phyloP scores from a whole-genome alignment of 345 rosid genomes.

The Physaria fendleri region DNA sequence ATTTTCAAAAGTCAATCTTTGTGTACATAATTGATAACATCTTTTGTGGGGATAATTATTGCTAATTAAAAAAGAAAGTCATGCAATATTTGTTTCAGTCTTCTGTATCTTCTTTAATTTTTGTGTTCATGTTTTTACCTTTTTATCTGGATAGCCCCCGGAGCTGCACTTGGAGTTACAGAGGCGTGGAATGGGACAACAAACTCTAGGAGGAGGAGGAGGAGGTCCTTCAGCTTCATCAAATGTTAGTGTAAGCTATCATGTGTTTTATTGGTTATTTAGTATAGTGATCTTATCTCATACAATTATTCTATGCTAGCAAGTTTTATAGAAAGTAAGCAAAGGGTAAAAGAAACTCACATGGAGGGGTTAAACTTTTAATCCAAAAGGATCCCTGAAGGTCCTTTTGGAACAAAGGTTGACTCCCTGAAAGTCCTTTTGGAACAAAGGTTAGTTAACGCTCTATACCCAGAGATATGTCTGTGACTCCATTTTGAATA shows the following conservation, averaged over 20 bases:
- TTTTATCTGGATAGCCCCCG: constrained; percentile 52
- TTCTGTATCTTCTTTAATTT: background rate
- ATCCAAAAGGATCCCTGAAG: too few species aligned
- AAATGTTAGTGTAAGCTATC: constrained; percentile 40
- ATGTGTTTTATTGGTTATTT: background rate
- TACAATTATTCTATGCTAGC: background rate
- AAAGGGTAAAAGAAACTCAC: background rate
- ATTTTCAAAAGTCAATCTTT: background rate
- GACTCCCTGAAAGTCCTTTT: constrained; percentile 77
- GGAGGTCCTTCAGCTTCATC: constrained; percentile 52
- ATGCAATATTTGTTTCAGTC: background rate
- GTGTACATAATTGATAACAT: background rate
- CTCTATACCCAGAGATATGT: background rate
- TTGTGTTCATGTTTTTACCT: background rate
- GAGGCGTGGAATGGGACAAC: constrained; percentile 49
- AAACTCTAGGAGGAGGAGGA: constrained; percentile 38
- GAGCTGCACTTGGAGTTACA: constrained; percentile 62
- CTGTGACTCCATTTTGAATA: background rate
- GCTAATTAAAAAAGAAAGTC: background rate
- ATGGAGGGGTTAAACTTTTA: background rate
- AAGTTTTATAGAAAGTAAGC: background rate
- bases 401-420: too few species aligned
- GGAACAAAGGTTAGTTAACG: constrained; percentile 75
- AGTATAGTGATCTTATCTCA: background rate
- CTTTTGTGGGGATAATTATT: background rate